Percentiles rank a stretch among this genome's conserved stretches.
Evolutionary conservation across 495 filamentous ascomycete genomes (phyloP).

Genomic region (Chaetomium fimeti): DNA sequence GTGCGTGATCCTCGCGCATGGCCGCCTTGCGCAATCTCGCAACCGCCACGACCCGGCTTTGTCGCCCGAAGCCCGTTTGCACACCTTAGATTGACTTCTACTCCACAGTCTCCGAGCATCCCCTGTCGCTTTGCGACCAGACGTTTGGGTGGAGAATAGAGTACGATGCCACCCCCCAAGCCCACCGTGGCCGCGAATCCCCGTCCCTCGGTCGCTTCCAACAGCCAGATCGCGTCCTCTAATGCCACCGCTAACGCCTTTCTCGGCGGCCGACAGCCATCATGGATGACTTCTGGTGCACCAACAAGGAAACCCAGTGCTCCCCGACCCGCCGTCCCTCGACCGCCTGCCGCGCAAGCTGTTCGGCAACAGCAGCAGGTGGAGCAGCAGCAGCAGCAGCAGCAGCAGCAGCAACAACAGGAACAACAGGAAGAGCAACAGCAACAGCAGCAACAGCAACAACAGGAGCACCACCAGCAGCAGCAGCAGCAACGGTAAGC

Average conservation of each 20-base stretch:
- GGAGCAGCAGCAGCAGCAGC: no score
- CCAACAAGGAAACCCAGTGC: conserved; percentile 32
- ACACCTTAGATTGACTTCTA: not conserved
- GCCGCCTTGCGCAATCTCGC: conserved; percentile 5
- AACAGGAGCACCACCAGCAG: not conserved
- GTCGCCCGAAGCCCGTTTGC: not conserved
- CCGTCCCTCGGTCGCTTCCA: conserved; percentile 9
- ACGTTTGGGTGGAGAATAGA: conserved; percentile 18
- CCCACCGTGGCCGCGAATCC: not conserved
- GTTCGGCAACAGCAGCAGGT: conserved; percentile 20
- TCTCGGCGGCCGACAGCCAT: conserved; percentile 61
- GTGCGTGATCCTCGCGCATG: conserved; percentile 10
- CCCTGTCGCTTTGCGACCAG: conserved; percentile 14
- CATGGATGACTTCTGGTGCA: conserved; percentile 60
- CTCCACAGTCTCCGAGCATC: conserved; percentile 18
- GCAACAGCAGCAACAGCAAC: no score
- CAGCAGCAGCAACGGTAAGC: conserved; percentile 12
- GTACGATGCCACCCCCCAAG: conserved; percentile 25
- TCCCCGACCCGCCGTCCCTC: conserved; percentile 32
- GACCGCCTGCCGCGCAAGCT: conserved; percentile 8
- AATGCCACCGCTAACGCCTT: conserved; percentile 70
- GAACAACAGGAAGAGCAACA: no score
- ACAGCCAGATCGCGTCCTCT: conserved; percentile 55
- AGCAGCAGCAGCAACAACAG: no score
- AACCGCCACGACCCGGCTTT: not conserved